These are phyloP conservation scores for Aegilops umbellulata DNA, from an alignment of 176 grass and related monocot species.

Conservation along the genomic window DNA sequence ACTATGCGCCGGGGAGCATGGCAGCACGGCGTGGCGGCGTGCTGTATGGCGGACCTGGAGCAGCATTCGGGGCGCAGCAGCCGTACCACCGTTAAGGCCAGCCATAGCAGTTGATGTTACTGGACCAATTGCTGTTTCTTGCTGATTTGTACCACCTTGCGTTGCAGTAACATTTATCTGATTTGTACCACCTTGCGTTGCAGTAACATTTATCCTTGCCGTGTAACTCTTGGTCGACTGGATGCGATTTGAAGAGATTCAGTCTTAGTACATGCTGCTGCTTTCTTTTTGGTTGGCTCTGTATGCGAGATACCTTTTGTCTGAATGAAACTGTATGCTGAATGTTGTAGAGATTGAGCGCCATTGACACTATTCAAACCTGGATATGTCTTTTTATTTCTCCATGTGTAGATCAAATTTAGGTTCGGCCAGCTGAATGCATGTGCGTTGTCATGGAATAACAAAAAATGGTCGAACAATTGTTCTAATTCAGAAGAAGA, in stretches of 20 bases:
- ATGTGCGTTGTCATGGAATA: no score
- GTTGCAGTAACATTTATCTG: background rate
- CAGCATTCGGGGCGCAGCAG: slow-evolving; percentile 15
- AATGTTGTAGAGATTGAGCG: background rate
- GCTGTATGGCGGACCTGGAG: slow-evolving; percentile 37
- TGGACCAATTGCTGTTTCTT: slow-evolving; percentile 16
- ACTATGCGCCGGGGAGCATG: slow-evolving; percentile 21
- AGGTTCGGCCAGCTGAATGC: background rate
- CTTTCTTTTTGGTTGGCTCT: background rate
- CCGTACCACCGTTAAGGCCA: slow-evolving; percentile 27
- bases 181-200: background rate
- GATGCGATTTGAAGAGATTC: background rate
- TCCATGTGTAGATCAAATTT: background rate
- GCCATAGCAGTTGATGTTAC: background rate
- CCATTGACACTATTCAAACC: background rate
- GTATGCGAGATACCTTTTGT: background rate
- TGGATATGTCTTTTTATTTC: background rate
- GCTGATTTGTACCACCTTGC: background rate
- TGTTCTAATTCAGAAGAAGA: no score
- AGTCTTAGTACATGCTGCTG: background rate
- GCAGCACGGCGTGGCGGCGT: slow-evolving; percentile 12
- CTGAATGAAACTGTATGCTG: background rate
- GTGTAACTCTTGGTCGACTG: background rate
- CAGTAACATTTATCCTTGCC: background rate
- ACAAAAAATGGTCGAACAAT: no score